phyloP scores from a whole-genome alignment of 2,329 filamentous ascomycete species.

The Penicillium expansum region DNA sequence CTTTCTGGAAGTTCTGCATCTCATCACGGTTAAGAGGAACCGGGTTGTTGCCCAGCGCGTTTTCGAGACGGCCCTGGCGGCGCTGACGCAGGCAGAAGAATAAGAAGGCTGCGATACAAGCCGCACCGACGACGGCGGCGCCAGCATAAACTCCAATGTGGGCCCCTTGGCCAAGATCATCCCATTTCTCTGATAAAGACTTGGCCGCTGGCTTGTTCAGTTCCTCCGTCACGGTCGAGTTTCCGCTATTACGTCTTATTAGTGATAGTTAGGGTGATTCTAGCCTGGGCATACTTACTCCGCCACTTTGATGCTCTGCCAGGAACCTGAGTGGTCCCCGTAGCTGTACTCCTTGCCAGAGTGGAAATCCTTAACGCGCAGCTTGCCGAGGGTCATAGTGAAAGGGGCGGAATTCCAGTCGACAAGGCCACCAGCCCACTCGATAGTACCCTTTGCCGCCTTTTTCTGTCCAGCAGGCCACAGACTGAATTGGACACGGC shows the following conservation, averaged over 20 bases:
- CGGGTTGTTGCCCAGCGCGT: conserved; percentile 47
- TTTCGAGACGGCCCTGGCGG: conserved; percentile 50
- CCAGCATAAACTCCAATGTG: conserved; percentile 49
- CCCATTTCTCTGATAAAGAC: conserved; percentile 43
- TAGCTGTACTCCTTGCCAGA: conserved; percentile 66
- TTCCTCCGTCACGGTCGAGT: conserved; percentile 50
- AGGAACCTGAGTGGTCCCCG: conserved; percentile 59
- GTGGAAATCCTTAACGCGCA: conserved; percentile 58
- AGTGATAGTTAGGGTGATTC: background rate
- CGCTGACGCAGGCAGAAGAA: conserved; percentile 53
- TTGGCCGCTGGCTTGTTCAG: conserved; percentile 37
- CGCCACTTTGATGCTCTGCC: conserved; percentile 62
- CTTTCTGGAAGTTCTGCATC: conserved; percentile 38
- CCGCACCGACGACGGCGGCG: conserved; percentile 33
- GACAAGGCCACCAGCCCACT: conserved; percentile 69
- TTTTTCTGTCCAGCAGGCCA: conserved; percentile 61
- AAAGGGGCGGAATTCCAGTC: conserved; percentile 66
- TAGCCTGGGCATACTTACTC: conserved; percentile 29
- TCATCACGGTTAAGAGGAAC: conserved; percentile 43
- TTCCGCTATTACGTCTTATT: conserved; percentile 56
- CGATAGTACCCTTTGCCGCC: conserved; percentile 49
- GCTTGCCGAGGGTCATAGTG: conserved; percentile 68
- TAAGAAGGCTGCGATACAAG: conserved; percentile 37
- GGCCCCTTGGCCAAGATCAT: conserved; percentile 44
- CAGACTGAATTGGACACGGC: conserved; percentile 67